Evolutionary conservation across 129 eudicot species (phyloP), one percentile per base, ranked within the genome.

Genomic region (Kitagawia praeruptora): DNA sequence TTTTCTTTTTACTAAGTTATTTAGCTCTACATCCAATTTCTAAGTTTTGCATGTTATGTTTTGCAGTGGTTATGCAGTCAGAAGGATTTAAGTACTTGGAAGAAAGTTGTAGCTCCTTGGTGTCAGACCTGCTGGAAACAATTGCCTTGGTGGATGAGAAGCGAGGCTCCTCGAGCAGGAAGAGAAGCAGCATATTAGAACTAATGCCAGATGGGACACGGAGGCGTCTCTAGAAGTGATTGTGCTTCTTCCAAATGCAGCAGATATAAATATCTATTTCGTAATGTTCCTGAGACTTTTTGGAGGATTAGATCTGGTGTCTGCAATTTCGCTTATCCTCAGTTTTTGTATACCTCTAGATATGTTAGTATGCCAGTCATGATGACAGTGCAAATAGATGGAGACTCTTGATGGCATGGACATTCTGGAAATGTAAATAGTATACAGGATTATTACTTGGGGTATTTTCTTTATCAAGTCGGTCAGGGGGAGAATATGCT

Each of bases 51-150:
- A 34, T 34, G 37, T 34, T 34, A 34, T 34, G 37, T 34, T 28
- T 28, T 64, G 6, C 6, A 93, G 98, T 72, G 88, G 92, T 93
- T 64, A 87, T 91, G 97, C 88, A 83, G 77, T 81, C 96, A 34
- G 96, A 91, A 41, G 98, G 97, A 63, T 93, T 84, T 81, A 89
- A 71, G 88, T 80, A 84, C 82, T 75, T 91, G 75, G 96, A 91
- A 86, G 85, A 88, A 87, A 85, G 89, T 75, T 93, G 91, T 40
- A 93, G 89, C n/a, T 87, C 88, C 3, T 81, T 93, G 78, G 80
- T 91, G 80, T 78, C 93, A 0, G 93, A 89, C 87, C 89, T 93
- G 80, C 90, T 93, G 48, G 86, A 85, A 84, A 91, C 88, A 18
- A 86, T 91, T 38, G 96, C 96, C 38, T 84, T 86, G 5, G 37